phyloP scores from a whole-genome alignment of 73 alveolate genomes.

The Durusdinium trenchii region DNA sequence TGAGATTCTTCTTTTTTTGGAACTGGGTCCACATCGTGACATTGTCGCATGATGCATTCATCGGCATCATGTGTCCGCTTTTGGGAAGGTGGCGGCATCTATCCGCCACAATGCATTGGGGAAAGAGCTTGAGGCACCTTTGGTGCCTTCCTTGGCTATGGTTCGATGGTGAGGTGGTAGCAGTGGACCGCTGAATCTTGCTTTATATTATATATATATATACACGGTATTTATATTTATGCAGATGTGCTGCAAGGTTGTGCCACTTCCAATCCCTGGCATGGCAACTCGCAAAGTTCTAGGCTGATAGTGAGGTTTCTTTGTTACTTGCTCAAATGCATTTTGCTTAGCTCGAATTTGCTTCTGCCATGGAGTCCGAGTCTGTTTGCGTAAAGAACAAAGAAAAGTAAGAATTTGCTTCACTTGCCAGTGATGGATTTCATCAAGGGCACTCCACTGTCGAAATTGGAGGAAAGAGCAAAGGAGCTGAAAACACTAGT shows the following conservation, averaged over 20 bases:
- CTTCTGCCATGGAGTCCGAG: neutral
- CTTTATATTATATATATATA: neutral
- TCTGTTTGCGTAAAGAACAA: too few species aligned
- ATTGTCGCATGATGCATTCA: too few species aligned
- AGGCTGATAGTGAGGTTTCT: too few species aligned
- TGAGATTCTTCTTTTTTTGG: too few species aligned
- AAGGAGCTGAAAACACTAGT: neutral
- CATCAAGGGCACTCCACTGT: constrained; percentile 87
- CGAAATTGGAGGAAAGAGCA: constrained; percentile 68
- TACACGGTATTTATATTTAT: neutral
- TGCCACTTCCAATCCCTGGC: constrained; percentile 89
- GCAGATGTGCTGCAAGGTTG: constrained; percentile 42
- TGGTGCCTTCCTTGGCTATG: neutral
- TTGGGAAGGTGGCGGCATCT: constrained; percentile 79
- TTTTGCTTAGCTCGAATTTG: neutral
- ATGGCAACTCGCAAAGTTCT: constrained; percentile 82
- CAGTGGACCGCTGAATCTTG: neutral
- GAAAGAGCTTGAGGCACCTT: constrained; percentile 48
- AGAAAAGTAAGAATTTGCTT: too few species aligned
- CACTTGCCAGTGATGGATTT: constrained; percentile 70
- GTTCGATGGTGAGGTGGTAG: neutral
- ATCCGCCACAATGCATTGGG: constrained; percentile 75
- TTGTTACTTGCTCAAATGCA: neutral
- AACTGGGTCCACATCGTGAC: too few species aligned
- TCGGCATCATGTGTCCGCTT: too few species aligned